phyloP scores from a whole-genome alignment of 2,329 filamentous ascomycete genomes.

The Penicillium corylophilum region DNA sequence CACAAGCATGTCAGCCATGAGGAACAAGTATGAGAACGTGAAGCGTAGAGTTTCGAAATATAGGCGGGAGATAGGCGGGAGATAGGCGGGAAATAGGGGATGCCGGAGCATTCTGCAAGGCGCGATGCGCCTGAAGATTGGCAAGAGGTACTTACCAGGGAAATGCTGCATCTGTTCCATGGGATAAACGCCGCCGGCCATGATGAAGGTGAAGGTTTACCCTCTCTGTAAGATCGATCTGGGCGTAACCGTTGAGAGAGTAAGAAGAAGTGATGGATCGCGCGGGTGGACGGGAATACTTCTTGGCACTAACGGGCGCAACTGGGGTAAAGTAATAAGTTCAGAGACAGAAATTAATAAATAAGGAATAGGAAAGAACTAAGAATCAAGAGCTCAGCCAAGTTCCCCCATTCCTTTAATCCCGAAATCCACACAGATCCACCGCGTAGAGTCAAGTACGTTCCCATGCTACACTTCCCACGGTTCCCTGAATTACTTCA shows the following conservation, averaged over 20 bases:
- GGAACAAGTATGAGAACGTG: background rate
- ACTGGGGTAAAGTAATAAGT: background rate
- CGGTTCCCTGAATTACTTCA: too few relatives aligned
- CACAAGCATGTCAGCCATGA: slow-evolving; percentile 15
- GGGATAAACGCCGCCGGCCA: slow-evolving; percentile 31
- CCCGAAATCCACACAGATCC: too few relatives aligned
- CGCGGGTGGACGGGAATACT: background rate
- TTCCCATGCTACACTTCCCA: too few relatives aligned
- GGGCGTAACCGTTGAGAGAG: background rate
- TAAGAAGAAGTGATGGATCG: slow-evolving; percentile 10
- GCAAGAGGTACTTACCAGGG: slow-evolving; percentile 17
- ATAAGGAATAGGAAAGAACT: background rate
- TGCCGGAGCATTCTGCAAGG: background rate
- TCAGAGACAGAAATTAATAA: background rate
- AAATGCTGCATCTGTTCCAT: slow-evolving; percentile 25
- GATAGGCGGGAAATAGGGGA: background rate
- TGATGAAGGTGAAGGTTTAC: slow-evolving; percentile 7
- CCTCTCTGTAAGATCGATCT: background rate
- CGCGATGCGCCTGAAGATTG: background rate
- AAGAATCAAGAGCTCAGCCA: too few relatives aligned
- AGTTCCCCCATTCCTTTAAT: too few relatives aligned
- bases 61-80: too few relatives aligned
- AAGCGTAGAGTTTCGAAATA: background rate
- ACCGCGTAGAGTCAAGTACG: too few relatives aligned
- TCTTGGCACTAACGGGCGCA: background rate